These are phyloP conservation scores for Cryptococcus jaspeensis DNA, from an alignment of 1,284 basidiomycete genomes.

Conservation along the genomic window DNA sequence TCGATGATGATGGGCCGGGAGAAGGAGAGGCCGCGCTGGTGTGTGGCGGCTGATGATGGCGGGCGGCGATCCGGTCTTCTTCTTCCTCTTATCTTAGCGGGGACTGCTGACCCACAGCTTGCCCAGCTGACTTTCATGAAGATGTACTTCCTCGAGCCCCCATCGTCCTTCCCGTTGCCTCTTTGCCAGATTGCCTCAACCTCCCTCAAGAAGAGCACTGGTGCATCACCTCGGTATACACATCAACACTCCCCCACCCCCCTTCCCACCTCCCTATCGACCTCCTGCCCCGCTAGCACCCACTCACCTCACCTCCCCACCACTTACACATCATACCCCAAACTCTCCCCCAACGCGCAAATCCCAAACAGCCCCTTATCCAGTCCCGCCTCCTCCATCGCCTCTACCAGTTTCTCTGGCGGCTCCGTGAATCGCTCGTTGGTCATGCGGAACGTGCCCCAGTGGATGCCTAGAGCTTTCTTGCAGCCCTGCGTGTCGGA, in stretches of 20 bases:
- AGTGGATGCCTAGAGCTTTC: conserved; percentile 67
- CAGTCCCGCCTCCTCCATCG: conserved; percentile 57
- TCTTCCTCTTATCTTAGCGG: no score
- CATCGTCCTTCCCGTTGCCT: no score
- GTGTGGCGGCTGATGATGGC: no score
- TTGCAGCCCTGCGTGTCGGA: conserved; percentile 51
- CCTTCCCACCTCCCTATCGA: not conserved
- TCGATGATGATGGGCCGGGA: no score
- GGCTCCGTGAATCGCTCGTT: conserved; percentile 62
- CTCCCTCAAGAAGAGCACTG: no score
- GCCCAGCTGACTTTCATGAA: no score
- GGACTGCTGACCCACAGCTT: no score
- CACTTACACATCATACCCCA: conserved; percentile 15
- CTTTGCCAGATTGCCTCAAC: no score
- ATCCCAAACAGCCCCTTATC: conserved; percentile 57
- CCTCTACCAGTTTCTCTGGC: conserved; percentile 57
- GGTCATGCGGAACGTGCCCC: conserved; percentile 57
- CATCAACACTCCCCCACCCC: not conserved
- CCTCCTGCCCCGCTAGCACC: not conserved
- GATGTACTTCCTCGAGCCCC: no score
- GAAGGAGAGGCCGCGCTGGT: no score
- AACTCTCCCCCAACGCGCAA: conserved; percentile 60
- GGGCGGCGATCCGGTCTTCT: no score
- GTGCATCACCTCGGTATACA: no score
- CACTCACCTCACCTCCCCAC: not conserved